phyloP scores from a whole-genome alignment of 2,329 filamentous ascomycete species.

The Aspergillus sp. region DNA sequence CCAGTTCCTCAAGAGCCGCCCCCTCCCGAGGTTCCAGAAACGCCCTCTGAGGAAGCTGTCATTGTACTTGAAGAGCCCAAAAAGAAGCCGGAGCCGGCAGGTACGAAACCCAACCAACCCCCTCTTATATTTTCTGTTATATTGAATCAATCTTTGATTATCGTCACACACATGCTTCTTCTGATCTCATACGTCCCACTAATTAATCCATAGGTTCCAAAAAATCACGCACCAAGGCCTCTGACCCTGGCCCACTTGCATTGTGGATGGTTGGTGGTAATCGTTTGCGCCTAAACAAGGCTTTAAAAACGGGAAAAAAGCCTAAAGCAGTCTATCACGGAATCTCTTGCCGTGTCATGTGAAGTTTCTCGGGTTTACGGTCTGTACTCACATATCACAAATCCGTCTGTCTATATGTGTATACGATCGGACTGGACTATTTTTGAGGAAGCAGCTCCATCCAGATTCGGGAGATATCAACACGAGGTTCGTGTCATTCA shows the following conservation, averaged over 20 bases:
- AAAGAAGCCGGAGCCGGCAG: slow-evolving; percentile 36
- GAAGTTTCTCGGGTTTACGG: slow-evolving; percentile 16
- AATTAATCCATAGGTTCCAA: slow-evolving; percentile 29
- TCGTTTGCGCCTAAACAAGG: slow-evolving; percentile 32
- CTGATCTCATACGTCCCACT: background rate
- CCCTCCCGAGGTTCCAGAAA: slow-evolving; percentile 22
- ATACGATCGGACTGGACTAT: background rate
- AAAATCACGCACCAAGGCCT: slow-evolving; percentile 31
- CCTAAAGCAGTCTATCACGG: slow-evolving; percentile 36
- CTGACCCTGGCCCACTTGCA: slow-evolving; percentile 41
- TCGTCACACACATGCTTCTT: background rate
- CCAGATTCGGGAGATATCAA: background rate
- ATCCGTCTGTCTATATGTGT: background rate
- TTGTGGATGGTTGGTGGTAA: slow-evolving; percentile 49
- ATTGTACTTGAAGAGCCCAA: slow-evolving; percentile 29
- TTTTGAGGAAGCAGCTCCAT: background rate
- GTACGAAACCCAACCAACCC: slow-evolving; percentile 26
- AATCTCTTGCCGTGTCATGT: slow-evolving; percentile 35
- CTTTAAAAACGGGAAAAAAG: slow-evolving; percentile 53
- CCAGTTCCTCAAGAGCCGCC: slow-evolving; percentile 27
- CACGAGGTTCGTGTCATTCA: background rate
- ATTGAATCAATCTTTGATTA: background rate
- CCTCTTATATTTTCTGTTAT: too few relatives aligned
- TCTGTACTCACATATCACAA: slow-evolving; percentile 6
- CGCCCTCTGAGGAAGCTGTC: slow-evolving; percentile 20